A percentile compares a stretch with the other conserved stretches of the same genome.
These are phyloP conservation scores for Pichia sp. DNA, from an alignment of 1,139 yeast species.

Conservation along the genomic window DNA sequence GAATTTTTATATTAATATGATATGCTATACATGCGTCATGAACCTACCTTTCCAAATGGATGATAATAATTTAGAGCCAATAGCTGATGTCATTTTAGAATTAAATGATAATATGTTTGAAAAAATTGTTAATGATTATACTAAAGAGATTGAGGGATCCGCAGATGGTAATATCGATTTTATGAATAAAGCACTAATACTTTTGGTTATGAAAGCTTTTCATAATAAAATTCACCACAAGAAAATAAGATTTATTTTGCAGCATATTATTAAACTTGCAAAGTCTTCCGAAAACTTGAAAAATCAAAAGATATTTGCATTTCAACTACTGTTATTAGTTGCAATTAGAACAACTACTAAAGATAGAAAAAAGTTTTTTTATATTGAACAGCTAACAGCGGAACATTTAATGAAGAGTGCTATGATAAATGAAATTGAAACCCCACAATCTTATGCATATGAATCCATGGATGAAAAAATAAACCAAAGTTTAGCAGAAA, in stretches of 20 bases:
- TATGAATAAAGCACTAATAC: slow-evolving; percentile 1
- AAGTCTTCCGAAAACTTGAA: not conserved
- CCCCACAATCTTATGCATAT: too few relatives aligned
- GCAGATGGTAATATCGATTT: slow-evolving; percentile 5
- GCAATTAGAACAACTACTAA: too few relatives aligned
- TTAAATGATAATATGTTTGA: slow-evolving; percentile 12
- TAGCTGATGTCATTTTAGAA: slow-evolving; percentile 8
- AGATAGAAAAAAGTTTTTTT: too few relatives aligned
- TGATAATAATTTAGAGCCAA: slow-evolving; percentile 7
- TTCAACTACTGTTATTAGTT: not conserved
- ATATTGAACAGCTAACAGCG: too few relatives aligned
- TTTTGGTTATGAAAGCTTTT: not conserved
- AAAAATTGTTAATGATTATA: slow-evolving; percentile 13
- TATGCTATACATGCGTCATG: slow-evolving; percentile 16
- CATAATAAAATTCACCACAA: not conserved
- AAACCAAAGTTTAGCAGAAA: too few relatives aligned
- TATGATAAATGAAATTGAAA: too few relatives aligned
- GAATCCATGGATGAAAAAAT: too few relatives aligned
- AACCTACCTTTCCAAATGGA: slow-evolving; percentile 6
- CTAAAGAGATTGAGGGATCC: not conserved
- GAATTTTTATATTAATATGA: slow-evolving; percentile 14
- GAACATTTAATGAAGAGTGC: too few relatives aligned
- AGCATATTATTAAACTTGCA: not conserved
- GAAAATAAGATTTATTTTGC: not conserved
- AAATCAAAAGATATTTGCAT: not conserved